Evolutionary conservation across 257 asterid genomes (phyloP), one percentile per base, ranked within the genome.

Genomic region (Nicotiana otophora): DNA sequence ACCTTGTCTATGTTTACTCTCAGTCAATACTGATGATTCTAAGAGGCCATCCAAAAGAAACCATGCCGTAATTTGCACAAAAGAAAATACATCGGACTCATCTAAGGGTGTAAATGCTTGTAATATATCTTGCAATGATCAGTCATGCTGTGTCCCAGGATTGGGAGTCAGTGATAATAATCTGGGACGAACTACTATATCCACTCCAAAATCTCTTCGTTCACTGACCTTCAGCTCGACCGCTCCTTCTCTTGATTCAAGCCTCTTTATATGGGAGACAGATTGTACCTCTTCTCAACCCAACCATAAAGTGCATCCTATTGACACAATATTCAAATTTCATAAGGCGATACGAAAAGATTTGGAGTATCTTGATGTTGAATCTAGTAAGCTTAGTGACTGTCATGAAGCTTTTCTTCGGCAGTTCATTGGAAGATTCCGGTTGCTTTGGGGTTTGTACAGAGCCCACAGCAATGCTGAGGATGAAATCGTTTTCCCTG

Each of bases 391-490:
- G 81, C 87, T 89, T 78, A 82, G 69, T 70, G 81, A 85, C 78
- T 84, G 90, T 77, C 81, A 86, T 60, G 90, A 83, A 63, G 80
- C 86, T 65, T 81, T 85, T 51, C 90, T 89, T 78, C 86, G 82
- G 63, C 91, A 89, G 66, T 89, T 89, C 80, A 87, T 82, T 61
- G 91, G 91, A 53, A 87, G 91, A 79, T 89, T 89, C 72, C 84
- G 85, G 62, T 65, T 89, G 81, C 87, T 89, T 11, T 87, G 90
- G 87, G 91, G 91, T 58, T 77, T 89, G 76, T 87, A 89, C 64
- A 86, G 87, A 77, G 91, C 91, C 36, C 91, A 87, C 82, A 89
- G 91, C 80, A 89, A 87, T 63, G 87, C 91, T 1, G 91, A 89
- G 82, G 91, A 89, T 82, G 89, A 85, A 65, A 87, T 89, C 80